Evolutionary conservation across 2,329 filamentous ascomycete genomes (phyloP), one percentile per base, ranked within the genome.

Genomic region (Hawksworthiomyces lignivorus): DNA sequence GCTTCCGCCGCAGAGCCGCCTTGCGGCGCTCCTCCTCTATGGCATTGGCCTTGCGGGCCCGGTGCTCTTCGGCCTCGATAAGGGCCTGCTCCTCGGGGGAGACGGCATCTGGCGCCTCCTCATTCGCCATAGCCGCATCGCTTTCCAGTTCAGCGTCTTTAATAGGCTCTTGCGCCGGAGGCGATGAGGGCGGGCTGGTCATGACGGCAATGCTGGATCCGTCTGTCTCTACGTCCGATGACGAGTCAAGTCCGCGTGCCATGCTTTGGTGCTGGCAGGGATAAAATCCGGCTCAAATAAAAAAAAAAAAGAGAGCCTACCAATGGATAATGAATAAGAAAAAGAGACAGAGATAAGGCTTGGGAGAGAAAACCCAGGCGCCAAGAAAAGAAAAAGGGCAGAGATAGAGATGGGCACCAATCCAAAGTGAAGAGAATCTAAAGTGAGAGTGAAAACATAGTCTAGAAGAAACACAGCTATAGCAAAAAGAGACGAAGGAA

Each of bases 31-130:
- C 65, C 21, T 72, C 67, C 1, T 67, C 11, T 2, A 50, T 39
- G 2, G 71, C 65, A 33, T 80, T 79, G 34, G 63, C 62, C 8
- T 59, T 55, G 7, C 55, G 57, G 0, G 67, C 68, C 19, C 69
- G 71, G 30, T 69, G 63, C 44, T 73, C 70, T 43, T 73, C 68
- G 0, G 55, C 54, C n/a, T 45, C 48, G 9, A 49, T 42, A 8
- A 47, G 12, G 4, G 17, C 31, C 10, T 35, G 38, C 7, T 50
- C 47, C 1, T 48, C 43, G 1, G 44, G 10, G 7, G 47, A 15
- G 1, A 36, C 20, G 11, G 33, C 26, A 4, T 28, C 22, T 1
- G 35, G 22, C 1, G 39, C 9, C 12, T 14, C 21, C 2, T 39
- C 32, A 5, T 39, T 39, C n/a, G 19, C 14, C 7, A 15, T 32